Conservation (phyloP, 495 filamentous ascomycete genomes). For the Neurospora tetrasperma region DNA sequence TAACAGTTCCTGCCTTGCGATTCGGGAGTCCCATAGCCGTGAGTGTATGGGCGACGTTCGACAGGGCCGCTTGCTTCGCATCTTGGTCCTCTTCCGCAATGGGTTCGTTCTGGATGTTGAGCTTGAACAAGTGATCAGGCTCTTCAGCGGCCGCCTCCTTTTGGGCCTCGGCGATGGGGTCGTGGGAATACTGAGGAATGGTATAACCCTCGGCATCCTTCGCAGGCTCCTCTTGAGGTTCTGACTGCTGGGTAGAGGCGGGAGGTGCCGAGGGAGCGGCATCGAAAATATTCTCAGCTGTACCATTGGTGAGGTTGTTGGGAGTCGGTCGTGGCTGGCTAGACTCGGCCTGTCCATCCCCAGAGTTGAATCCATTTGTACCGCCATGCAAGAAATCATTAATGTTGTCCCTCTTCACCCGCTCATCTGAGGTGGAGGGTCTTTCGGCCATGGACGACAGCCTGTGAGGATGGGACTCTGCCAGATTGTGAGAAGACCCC, state of each 20-base stretch:
- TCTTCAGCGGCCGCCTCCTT: conserved; percentile 59
- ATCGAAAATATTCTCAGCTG: conserved; percentile 31
- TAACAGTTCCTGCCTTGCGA: conserved; percentile 64
- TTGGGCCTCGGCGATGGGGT: conserved; percentile 77
- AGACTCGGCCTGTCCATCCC: conserved; percentile 19
- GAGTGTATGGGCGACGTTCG: conserved; percentile 83
- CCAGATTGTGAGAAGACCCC: conserved; percentile 44
- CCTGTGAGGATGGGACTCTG: conserved; percentile 36
- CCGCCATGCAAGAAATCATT: conserved; percentile 26
- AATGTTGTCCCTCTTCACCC: conserved; percentile 1
- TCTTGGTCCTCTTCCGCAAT: conserved; percentile 88
- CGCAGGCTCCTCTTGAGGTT: conserved; percentile 17
- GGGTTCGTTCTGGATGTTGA: conserved; percentile 86
- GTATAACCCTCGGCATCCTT: conserved; percentile 59
- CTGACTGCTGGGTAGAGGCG: conserved; percentile 27
- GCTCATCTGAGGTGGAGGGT: conserved; percentile 24
- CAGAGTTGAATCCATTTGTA: conserved; percentile 29
- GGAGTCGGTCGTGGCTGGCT: conserved; percentile 15
- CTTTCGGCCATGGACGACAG: conserved; percentile 42
- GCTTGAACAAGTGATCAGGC: conserved; percentile 67
- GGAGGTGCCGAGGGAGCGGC: conserved; percentile 38
- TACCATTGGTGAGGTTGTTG: conserved; percentile 26
- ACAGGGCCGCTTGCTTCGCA: conserved; percentile 70
- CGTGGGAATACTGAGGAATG: conserved; percentile 54
- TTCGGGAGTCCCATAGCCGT: conserved; percentile 45